Percentiles rank a stretch among this genome's conserved stretches.
Conservation (phyloP, 805 yeast species). For the Komagataella pseudopastoris region DNA sequence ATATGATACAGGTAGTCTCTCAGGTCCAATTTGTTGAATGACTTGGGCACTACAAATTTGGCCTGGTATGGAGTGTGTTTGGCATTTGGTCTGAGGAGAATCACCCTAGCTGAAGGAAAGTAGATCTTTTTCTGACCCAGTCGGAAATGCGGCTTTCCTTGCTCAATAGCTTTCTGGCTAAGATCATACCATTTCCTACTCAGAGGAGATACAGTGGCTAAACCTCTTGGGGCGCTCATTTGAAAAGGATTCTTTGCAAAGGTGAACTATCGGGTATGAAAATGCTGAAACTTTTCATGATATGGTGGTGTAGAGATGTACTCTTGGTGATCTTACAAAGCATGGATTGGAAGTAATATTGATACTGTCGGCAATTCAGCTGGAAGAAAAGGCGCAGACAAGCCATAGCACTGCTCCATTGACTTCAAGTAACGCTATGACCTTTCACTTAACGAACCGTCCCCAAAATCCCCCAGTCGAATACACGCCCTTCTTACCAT, state of each 20-base stretch:
- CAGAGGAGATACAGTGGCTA: not conserved
- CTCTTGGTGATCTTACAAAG: not conserved
- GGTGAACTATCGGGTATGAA: not conserved
- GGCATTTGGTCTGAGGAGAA: constrained; percentile 83
- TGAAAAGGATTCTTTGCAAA: not conserved
- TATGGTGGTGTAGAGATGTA: not conserved
- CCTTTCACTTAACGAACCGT: not conserved
- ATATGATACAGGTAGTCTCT: constrained; percentile 87
- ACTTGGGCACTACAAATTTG: constrained; percentile 85
- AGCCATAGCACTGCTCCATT: no score
- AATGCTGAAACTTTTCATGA: not conserved
- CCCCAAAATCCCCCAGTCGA: not conserved
- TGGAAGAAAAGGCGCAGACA: no score
- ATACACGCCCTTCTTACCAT: no score
- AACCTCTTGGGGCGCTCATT: not conserved
- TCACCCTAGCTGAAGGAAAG: constrained; percentile 77
- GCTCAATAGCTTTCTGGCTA: constrained; percentile 36
- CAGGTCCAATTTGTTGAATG: constrained; percentile 86
- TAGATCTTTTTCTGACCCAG: constrained; percentile 67
- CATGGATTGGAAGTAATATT: not conserved
- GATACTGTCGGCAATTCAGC: no score
- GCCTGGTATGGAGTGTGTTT: constrained; percentile 96
- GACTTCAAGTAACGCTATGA: no score
- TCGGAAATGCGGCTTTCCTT: constrained; percentile 65
- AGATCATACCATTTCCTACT: constrained; percentile 9